These are phyloP conservation scores for Piper betle DNA, from an alignment of 164 flowering plant genomes.

Conservation along the genomic window DNA sequence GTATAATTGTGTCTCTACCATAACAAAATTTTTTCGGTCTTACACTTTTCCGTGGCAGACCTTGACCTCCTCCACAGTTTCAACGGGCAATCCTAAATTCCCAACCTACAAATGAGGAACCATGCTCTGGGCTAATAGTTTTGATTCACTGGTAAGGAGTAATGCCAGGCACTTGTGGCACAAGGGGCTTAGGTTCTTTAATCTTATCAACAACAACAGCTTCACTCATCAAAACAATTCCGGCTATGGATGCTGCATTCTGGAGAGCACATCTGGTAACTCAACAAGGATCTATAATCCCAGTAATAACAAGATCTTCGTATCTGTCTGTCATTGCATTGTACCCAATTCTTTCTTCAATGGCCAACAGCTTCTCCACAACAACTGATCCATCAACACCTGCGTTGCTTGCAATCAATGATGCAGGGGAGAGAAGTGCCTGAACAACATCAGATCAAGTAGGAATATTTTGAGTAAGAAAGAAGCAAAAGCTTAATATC, in stretches of 20 bases:
- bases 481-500: neutral
- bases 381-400: conserved; percentile 79
- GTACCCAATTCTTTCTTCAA: conserved; percentile 60
- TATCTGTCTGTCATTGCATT: conserved; percentile 68
- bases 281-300: conserved; percentile 72
- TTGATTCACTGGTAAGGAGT: conserved; percentile 16
- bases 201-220: conserved; percentile 68
- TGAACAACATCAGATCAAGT: conserved; percentile 16
- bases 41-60: too few species aligned
- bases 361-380: conserved; percentile 38
- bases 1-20: too few species aligned
- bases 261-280: conserved; percentile 79
- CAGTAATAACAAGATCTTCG: conserved; percentile 69
- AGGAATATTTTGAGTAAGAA: neutral
- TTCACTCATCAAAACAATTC: conserved; percentile 67
- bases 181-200: conserved; percentile 43
- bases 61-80: too few species aligned
- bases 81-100: too few species aligned
- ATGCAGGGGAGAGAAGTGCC: conserved; percentile 85
- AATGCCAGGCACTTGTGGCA: conserved; percentile 79
- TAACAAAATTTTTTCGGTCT: too few species aligned
- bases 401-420: conserved; percentile 67
- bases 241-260: conserved; percentile 78
- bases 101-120: neutral
- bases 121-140: neutral